Evolutionary conservation across 306 rosid species (phyloP).

Genomic region (Albizia julibrissin): DNA sequence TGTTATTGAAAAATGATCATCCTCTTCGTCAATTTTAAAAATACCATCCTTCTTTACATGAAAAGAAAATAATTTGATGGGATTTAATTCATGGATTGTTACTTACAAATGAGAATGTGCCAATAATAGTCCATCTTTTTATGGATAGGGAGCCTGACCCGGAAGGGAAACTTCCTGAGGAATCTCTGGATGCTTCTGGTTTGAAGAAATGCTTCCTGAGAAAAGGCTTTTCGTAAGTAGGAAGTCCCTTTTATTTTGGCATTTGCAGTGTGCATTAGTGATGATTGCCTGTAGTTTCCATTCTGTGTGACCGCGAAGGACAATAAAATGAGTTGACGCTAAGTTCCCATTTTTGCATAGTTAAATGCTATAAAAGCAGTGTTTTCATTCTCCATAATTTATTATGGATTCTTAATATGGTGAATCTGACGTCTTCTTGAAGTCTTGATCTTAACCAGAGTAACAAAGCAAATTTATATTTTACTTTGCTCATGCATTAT

Average conservation of each 20-base stretch:
- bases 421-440: slow-evolving; percentile 14
- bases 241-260: slow-evolving; percentile 34
- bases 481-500: slow-evolving; percentile 21
- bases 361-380: slow-evolving; percentile 21
- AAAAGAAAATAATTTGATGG: background rate
- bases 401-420: background rate
- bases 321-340: slow-evolving; percentile 10
- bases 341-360: slow-evolving; percentile 6
- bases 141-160: slow-evolving; percentile 74
- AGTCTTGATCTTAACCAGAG: slow-evolving; percentile 21
- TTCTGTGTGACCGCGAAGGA: background rate
- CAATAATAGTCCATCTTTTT: slow-evolving; percentile 29
- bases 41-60: background rate
- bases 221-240: slow-evolving; percentile 89
- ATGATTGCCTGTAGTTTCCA: slow-evolving; percentile 18
- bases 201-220: slow-evolving; percentile 72
- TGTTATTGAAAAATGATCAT: slow-evolving; percentile 14
- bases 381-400: background rate
- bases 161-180: slow-evolving; percentile 91
- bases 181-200: slow-evolving; percentile 74
- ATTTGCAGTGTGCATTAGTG: slow-evolving; percentile 19
- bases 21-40: background rate
- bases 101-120: background rate
- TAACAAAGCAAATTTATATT: slow-evolving; percentile 7
- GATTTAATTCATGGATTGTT: slow-evolving; percentile 24